Evolutionary conservation across 1,284 basidiomycete genomes (phyloP), one percentile per base, ranked within the genome.

Genomic region (Tilletia horrida): DNA sequence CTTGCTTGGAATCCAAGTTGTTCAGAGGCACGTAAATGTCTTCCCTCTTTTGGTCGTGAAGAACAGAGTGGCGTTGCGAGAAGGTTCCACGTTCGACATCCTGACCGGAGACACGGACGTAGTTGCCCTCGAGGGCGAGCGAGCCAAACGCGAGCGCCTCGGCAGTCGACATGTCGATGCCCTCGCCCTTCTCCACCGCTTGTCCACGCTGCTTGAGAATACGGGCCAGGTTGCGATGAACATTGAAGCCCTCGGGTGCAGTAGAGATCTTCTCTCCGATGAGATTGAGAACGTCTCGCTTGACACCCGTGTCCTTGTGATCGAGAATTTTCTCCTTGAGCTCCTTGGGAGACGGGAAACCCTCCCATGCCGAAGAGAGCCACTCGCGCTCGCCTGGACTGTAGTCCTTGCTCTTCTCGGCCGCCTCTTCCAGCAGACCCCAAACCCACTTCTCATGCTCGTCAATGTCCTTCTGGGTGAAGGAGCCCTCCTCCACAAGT

Each of bases 391-490:
- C 79, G 65, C 79, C 79, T 31, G 95, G 91, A 65, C 92, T 89
- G 83, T 98, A 99, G 82, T 94, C 92, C 85, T 97, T 97, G 31
- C 91, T 87, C 47, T 88, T 93, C 57, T 88, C 89, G 29, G 90
- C 89, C 16, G 95, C 93, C 84, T 91, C 93, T 84, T 98, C 95
- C 69, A 99, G 87, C 90, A 94, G 93, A 57, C 92, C 90, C 94
- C 93, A 97, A 0, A 99, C 96, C 96, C 96, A 98, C 82, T 91
- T 92, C 86, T 92, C 92, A 86, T 98, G 96, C 82, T 97, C 93
- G 82, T 97, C 93, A 69, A 97, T 93, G 82, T 98, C 93, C 83
- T 91, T 89, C 83, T 94, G 89, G 57, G 93, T 93, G 83, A 99
- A 98, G 11, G 93, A 93, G 57, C 91, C 91, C 71, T 97, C 92